A percentile compares a stretch with the other conserved stretches of the same genome.
These are phyloP conservation scores for Magnolia officinalis DNA, from an alignment of 164 flowering plant species.

Conservation along the genomic window DNA sequence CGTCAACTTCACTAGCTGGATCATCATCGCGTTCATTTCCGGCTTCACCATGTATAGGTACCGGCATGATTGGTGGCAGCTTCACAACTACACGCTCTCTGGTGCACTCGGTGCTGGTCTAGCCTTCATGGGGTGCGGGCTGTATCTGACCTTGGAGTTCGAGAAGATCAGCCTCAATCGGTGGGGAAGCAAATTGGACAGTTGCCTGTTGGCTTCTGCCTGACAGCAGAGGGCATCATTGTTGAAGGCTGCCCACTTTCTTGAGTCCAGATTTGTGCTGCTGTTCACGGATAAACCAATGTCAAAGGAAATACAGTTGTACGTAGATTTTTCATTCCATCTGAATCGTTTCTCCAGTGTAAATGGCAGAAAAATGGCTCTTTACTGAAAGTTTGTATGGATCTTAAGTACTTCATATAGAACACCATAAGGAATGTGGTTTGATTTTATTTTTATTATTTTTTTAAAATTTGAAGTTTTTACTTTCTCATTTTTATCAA, in stretches of 20 bases:
- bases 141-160: constrained; percentile 52
- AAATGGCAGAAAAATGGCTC: constrained; percentile 5
- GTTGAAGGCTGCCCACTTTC: constrained; percentile 63
- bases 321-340: not conserved
- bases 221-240: constrained; percentile 59
- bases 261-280: constrained; percentile 3
- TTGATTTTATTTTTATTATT: not conserved
- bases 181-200: constrained; percentile 81
- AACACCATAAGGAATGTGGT: not conserved
- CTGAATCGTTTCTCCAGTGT: constrained; percentile 1
- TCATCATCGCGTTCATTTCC: constrained; percentile 57
- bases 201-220: constrained; percentile 71
- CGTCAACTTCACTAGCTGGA: constrained; percentile 69
- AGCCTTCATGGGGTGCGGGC: constrained; percentile 80
- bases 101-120: constrained; percentile 81
- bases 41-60: constrained; percentile 62
- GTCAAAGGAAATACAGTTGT: not conserved
- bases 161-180: constrained; percentile 45
- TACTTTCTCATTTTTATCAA: no score
- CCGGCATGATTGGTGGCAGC: constrained; percentile 59
- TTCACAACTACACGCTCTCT: constrained; percentile 69
- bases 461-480: no score
- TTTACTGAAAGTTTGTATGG: constrained; percentile 4
- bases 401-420: not conserved
- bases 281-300: not conserved